phyloP scores from a whole-genome alignment of 1,284 basidiomycete genomes.

The Wolfiporia cocos region DNA sequence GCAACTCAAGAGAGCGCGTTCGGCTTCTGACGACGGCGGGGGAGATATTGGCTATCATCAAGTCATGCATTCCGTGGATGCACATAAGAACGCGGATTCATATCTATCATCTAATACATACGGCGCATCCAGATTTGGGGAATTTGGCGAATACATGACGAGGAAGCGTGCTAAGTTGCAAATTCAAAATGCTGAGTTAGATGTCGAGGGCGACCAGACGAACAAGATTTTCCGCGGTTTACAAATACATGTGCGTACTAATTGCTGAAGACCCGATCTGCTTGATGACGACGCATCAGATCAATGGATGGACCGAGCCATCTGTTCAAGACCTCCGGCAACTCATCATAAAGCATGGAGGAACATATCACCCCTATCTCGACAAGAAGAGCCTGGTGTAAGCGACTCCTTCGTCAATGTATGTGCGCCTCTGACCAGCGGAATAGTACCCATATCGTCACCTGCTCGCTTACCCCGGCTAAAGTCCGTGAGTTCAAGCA shows the following conservation, averaged over 20 bases:
- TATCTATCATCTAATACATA: slow-evolving; percentile 47
- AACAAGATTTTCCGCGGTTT: slow-evolving; percentile 68
- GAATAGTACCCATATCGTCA: slow-evolving; percentile 83
- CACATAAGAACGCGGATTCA: slow-evolving; percentile 6
- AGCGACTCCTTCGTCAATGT: slow-evolving; percentile 23
- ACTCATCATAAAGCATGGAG: slow-evolving; percentile 81
- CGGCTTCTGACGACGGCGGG: slow-evolving; percentile 13
- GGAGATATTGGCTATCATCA: slow-evolving; percentile 14
- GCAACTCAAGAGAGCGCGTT: slow-evolving; percentile 16
- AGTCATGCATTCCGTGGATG: slow-evolving; percentile 15
- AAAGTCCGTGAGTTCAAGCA: slow-evolving; percentile 86
- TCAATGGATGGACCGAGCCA: slow-evolving; percentile 88
- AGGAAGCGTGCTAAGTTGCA: slow-evolving; percentile 90
- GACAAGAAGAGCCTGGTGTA: slow-evolving; percentile 74
- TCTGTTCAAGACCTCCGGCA: slow-evolving; percentile 82
- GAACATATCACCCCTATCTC: slow-evolving; percentile 79
- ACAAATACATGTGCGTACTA: slow-evolving; percentile 66
- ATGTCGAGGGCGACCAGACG: slow-evolving; percentile 22
- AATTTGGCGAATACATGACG: slow-evolving; percentile 82
- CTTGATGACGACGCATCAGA: slow-evolving; percentile 34
- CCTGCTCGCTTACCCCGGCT: slow-evolving; percentile 83
- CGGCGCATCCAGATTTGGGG: slow-evolving; percentile 76
- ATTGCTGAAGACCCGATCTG: not conserved
- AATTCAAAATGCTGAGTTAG: slow-evolving; percentile 72
- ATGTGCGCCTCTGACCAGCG: slow-evolving; percentile 3